Conservation (phyloP, 371 early-diverging fungal species). For the Syncephalastrum monosporum region DNA sequence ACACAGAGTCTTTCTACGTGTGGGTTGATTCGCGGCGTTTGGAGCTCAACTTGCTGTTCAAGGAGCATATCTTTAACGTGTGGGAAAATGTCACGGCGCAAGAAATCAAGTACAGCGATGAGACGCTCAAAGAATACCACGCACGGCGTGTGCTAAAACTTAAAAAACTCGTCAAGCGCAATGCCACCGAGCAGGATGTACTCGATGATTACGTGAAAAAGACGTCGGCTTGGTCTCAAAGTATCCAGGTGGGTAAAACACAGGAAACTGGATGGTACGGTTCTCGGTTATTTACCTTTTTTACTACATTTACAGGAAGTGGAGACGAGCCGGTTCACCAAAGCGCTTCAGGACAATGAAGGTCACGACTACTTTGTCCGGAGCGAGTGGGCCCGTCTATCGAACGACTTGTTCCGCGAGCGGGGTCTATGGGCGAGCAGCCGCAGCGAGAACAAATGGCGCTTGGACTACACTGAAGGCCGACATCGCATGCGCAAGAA, state of each 20-base stretch:
- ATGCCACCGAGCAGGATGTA: conserved; percentile 47
- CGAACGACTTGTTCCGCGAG: conserved; percentile 54
- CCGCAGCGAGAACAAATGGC: conserved; percentile 51
- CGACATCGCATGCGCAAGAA: conserved; percentile 61
- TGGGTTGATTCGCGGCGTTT: conserved; percentile 59
- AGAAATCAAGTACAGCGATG: conserved; percentile 59
- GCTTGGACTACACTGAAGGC: conserved; percentile 76
- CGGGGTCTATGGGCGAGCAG: conserved; percentile 64
- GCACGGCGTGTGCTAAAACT: conserved; percentile 54
- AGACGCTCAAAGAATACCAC: conserved; percentile 47
- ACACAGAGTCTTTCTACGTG: conserved; percentile 46
- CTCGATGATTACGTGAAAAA: conserved; percentile 56
- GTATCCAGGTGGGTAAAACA: conserved; percentile 43
- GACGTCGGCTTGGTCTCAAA: conserved; percentile 57
- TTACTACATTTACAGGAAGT: conserved; percentile 26
- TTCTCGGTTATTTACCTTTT: background rate
- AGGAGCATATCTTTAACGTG: conserved; percentile 53
- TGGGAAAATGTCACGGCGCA: conserved; percentile 61
- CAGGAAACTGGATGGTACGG: background rate
- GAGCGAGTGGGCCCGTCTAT: conserved; percentile 66
- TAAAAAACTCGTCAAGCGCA: conserved; percentile 55
- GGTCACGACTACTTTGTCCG: conserved; percentile 62
- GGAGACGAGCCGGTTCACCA: conserved; percentile 59
- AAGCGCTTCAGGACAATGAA: conserved; percentile 62
- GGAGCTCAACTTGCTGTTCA: conserved; percentile 49